Evolutionary conservation across 2,329 filamentous ascomycete genomes (phyloP).

Genomic region (Monosporascus ibericus): DNA sequence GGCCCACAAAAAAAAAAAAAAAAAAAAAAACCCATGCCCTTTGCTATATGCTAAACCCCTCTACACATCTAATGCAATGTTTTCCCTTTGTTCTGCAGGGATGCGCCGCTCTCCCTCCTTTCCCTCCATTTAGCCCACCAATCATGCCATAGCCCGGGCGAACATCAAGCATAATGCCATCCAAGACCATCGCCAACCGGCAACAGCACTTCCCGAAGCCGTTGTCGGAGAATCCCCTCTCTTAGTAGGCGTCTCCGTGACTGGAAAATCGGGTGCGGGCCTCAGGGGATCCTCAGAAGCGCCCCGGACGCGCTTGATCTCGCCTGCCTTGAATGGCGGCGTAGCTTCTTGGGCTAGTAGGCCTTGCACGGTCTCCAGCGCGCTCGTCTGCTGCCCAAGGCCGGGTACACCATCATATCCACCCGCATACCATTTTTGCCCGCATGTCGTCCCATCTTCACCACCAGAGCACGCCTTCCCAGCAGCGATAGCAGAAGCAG

Average conservation of each 20-base stretch:
- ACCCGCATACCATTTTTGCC: slow-evolving; percentile 56
- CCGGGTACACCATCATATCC: slow-evolving; percentile 49
- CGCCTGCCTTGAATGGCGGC: slow-evolving; percentile 40
- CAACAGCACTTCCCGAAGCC: neutral
- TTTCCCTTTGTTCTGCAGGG: neutral
- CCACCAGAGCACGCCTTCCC: slow-evolving; percentile 51
- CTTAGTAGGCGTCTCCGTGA: slow-evolving; percentile 1
- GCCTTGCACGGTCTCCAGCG: slow-evolving; percentile 57
- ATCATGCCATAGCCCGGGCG: neutral
- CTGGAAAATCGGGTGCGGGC: slow-evolving; percentile 1
- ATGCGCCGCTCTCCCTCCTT: too few species aligned
- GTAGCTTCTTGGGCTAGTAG: slow-evolving; percentile 39
- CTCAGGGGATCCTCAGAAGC: neutral
- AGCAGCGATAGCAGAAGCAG: slow-evolving; percentile 48
- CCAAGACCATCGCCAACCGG: slow-evolving; percentile 1
- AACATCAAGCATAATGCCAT: slow-evolving; percentile 1
- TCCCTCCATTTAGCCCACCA: too few species aligned
- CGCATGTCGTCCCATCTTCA: slow-evolving; percentile 46
- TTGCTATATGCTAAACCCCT: neutral
- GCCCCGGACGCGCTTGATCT: slow-evolving; percentile 38
- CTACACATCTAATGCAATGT: neutral
- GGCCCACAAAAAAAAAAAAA: too few species aligned
- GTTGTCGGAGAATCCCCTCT: neutral
- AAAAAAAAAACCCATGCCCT: neutral
- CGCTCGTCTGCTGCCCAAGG: slow-evolving; percentile 59